Base-by-base conservation (phyloP, 805 yeast genomes). In the Kodamaea fukazawae region DNA sequence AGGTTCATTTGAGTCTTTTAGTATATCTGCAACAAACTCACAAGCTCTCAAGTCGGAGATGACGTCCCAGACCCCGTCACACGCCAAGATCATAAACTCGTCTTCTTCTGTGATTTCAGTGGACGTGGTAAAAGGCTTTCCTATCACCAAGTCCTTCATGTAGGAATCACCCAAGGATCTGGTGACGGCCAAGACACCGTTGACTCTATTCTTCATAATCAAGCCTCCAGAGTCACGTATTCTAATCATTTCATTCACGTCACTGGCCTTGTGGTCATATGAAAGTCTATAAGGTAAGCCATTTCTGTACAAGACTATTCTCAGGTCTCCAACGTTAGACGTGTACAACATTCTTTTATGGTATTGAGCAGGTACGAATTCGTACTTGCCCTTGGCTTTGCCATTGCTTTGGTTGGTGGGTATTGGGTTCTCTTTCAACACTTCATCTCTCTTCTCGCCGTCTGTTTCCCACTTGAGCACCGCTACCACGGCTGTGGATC, bases 41-140 rank as follows among this genome's bases (percentile, higher is more conserved):
- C 93, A 86, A 0, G 98, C 98, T 41, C 78, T 76, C 47, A 79
- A 84, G 57, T 93, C 99, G 7, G 81, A 72, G 37, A 90, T 75
- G 4, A 91, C 97, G 60, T 91, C 99, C 98, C 98, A 91, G 8
- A 91, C 66, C 0, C 99, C 99, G 61, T 91, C 99, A 60, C 98
- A 93, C 0, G 97, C 98, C 43, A 91, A 66, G 36, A 91, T 89
- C 54, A 91, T 60, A 55, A 86, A 87, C 50, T 84, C 84, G 58
- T 90, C 96, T 8, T 65, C 69, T 1, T 61, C 61, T 16, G 72
- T 72, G 22, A 93, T 69, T 53, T 81, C 88, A 1, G 95, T 88
- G 33, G 88, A 79, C 0, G 98, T 87, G 0, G 99, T 91, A 56
- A 83, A 91, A 1, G 99, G 99, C 40, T 81, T 79, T 0, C 96